A percentile compares a stretch with the other conserved stretches of the same genome.
Evolutionary conservation across 1,139 yeast genomes (phyloP).

Genomic region (Magnusiomyces starmeri): DNA sequence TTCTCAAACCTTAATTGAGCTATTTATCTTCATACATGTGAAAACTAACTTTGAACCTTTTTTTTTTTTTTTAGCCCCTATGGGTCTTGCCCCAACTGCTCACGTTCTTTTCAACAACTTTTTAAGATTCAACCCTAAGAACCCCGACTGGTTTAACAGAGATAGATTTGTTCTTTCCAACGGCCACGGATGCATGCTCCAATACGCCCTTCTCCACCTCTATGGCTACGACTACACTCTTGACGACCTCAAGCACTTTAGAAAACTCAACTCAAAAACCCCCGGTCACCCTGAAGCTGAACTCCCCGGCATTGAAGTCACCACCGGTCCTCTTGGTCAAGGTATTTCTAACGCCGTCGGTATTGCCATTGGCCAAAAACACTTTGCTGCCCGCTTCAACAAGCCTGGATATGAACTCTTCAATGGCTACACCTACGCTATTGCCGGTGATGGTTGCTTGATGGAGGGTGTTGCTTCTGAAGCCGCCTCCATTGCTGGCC

Average conservation of each 20-base stretch:
- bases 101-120: slow-evolving; percentile 63
- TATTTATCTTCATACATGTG: too few species aligned
- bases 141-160: slow-evolving; percentile 89
- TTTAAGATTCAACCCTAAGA: slow-evolving; percentile 82
- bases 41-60: too few species aligned
- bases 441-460: slow-evolving; percentile 97
- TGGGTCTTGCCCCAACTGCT: slow-evolving; percentile 92
- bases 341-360: slow-evolving; percentile 98
- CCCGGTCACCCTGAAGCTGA: slow-evolving; percentile 95
- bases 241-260: slow-evolving; percentile 84
- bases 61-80: slow-evolving; percentile 47
- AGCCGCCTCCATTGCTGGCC: slow-evolving; percentile 94
- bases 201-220: slow-evolving; percentile 79
- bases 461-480: slow-evolving; percentile 98
- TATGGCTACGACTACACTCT: slow-evolving; percentile 75
- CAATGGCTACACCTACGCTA: slow-evolving; percentile 68
- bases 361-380: slow-evolving; percentile 89
- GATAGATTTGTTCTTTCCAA: slow-evolving; percentile 93
- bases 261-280: slow-evolving; percentile 85
- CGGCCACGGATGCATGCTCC: slow-evolving; percentile 94
- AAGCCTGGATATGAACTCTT: slow-evolving; percentile 63
- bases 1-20: too few species aligned
- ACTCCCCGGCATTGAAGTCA: slow-evolving; percentile 86
- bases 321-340: slow-evolving; percentile 99
- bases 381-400: slow-evolving; percentile 89